Evolutionary conservation across 139 green algal genomes (phyloP).

Genomic region (Picochlorum sp.): DNA sequence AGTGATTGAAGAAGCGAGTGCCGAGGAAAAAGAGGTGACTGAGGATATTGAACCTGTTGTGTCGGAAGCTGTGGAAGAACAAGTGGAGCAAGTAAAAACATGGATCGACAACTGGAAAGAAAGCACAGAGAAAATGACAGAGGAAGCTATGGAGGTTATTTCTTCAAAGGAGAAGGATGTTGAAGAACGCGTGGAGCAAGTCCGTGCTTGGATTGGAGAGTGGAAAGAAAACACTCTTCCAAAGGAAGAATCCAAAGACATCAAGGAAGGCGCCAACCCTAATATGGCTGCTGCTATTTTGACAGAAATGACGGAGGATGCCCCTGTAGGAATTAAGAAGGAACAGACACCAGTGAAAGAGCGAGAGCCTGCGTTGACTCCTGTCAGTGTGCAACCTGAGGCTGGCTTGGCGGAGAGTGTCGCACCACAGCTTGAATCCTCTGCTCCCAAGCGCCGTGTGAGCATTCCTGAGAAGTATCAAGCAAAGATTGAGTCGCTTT

Average conservation of each 20-base stretch:
- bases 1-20: neutral
- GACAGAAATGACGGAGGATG: neutral
- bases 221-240: neutral
- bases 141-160: too few species aligned
- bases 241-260: neutral
- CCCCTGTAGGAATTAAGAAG: neutral
- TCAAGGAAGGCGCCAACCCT: neutral
- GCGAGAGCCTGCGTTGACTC: neutral
- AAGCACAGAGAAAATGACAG: too few species aligned
- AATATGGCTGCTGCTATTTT: neutral
- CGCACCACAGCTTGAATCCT: neutral
- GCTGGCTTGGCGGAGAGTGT: neutral
- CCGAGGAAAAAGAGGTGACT: neutral
- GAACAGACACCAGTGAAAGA: neutral
- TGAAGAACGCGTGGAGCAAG: neutral
- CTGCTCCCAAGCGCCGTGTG: neutral
- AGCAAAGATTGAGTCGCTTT: constrained; percentile 1
- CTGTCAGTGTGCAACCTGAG: neutral
- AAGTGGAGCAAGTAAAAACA: neutral
- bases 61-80: neutral
- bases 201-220: neutral
- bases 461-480: constrained; percentile 1
- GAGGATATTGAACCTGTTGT: neutral
- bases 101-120: neutral
- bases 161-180: too few species aligned